Base-by-base conservation (phyloP, 306 rosid genomes). In the Inga oerstediana region DNA sequence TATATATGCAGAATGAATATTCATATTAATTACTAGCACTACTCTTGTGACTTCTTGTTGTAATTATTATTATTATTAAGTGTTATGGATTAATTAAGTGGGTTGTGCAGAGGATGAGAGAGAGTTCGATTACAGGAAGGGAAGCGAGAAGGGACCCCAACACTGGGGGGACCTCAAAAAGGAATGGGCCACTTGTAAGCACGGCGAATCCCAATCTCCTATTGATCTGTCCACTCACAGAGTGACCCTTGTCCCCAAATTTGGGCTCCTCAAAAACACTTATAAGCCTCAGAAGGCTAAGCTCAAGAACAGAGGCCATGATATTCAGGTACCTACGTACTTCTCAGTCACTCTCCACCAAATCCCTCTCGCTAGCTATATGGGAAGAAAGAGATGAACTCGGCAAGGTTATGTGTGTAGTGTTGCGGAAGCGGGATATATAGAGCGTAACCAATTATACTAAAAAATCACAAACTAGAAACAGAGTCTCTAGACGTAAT, bases 121-220 rank as follows among this genome's bases (percentile, higher is more conserved):
- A 10, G 92, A 91, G 71, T 91, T 90, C 59, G 91, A 87, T 82
- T 91, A 91, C 86, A 14, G 2, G 5, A 48, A 80, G 77, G 89
- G 86, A 15, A 80, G 92, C 44, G 56, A 87, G 83, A 87, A 79
- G 66, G 95, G 95, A 17, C 95, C 95, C 14, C 39, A 24, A 22
- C 85, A 80, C 10, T 91, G 95, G 95, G 95, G 95, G 0, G 77
- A 89, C 5, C 22, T 93, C 20, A 88, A 86, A 76, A 75, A 84
- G 82, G 98, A 87, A 79, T 90, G 97, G 97, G 87, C 20, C 52
- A 71, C 82, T 30, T 91, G 97, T 69, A 84, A 91, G 16, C 67
- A 48, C 66, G 98, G 98, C 4, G 46, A 3, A 45, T n/a, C 85
- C 88, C 98, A 92, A 79, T 93, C 97, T 81, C 94, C 98, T 2